Conservation (phyloP, 2,329 filamentous ascomycete genomes). For the Pseudogymnoascus sp. region DNA sequence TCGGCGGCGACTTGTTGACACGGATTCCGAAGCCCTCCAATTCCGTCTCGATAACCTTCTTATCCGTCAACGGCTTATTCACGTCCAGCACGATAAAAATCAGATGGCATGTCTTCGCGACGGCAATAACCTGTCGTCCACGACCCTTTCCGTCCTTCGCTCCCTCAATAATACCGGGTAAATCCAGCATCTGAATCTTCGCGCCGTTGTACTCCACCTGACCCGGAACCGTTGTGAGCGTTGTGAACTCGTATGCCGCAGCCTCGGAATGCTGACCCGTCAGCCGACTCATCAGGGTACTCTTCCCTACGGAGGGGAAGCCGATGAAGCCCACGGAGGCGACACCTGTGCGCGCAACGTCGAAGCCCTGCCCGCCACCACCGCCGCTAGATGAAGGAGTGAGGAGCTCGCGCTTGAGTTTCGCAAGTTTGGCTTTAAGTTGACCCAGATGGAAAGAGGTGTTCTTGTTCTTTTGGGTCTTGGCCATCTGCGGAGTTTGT, state of each 20-base stretch:
- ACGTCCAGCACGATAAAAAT: conserved; percentile 99
- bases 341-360: conserved; percentile 94
- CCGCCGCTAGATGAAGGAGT: conserved; percentile 79
- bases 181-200: conserved; percentile 95
- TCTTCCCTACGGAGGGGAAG: conserved; percentile 97
- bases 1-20: conserved; percentile 94
- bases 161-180: conserved; percentile 97
- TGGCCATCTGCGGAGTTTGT: conserved; percentile 62
- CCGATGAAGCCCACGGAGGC: conserved; percentile 97
- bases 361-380: conserved; percentile 81
- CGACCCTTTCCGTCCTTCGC: conserved; percentile 97
- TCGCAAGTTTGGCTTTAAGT: conserved; percentile 95
- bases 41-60: conserved; percentile 89
- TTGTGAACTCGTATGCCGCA: conserved; percentile 97
- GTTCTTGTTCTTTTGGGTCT: conserved; percentile 95
- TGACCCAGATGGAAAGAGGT: conserved; percentile 92
- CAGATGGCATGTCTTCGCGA: conserved; percentile 96
- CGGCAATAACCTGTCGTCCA: conserved; percentile 96
- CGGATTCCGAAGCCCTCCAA: conserved; percentile 95
- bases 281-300: conserved; percentile 88
- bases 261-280: conserved; percentile 97
- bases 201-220: conserved; percentile 96
- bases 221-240: conserved; percentile 90
- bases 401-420: conserved; percentile 91
- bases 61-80: conserved; percentile 96